These are phyloP conservation scores for Abrus precatorius DNA, from an alignment of 306 rosid species.

Conservation along the genomic window DNA sequence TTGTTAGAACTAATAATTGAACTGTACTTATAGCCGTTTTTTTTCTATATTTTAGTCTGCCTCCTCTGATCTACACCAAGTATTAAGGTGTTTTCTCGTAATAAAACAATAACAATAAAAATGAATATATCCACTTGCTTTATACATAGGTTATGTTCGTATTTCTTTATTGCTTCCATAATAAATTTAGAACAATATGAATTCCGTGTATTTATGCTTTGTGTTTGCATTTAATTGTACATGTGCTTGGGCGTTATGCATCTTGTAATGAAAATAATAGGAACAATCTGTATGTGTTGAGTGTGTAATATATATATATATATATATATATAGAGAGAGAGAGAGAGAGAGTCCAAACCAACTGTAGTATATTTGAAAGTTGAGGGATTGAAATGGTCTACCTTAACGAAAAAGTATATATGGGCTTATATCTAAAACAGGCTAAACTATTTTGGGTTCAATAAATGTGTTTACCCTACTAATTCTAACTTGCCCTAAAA, in stretches of 20 bases:
- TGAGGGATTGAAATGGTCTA: neutral
- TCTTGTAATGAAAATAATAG: slow-evolving; percentile 31
- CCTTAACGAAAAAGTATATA: too few relatives aligned
- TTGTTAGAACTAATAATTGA: too few relatives aligned
- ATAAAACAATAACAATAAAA: neutral
- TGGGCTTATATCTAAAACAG: neutral
- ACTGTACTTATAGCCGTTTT: too few relatives aligned
- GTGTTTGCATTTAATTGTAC: slow-evolving; percentile 53
- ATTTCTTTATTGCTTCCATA: slow-evolving; percentile 3
- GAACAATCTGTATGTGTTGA: slow-evolving; percentile 1
- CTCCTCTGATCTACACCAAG: slow-evolving; percentile 18
- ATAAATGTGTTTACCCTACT: too few relatives aligned
- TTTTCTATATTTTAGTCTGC: neutral
- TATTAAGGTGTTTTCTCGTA: neutral
- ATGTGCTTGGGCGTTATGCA: slow-evolving; percentile 48
- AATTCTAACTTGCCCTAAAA: too few relatives aligned
- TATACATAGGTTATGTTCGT: too few relatives aligned
- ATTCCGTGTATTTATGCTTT: slow-evolving; percentile 22
- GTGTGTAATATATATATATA: too few relatives aligned
- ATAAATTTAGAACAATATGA: slow-evolving; percentile 33
- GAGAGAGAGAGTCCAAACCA: too few relatives aligned
- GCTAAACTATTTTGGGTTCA: neutral
- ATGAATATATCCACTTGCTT: slow-evolving; percentile 26
- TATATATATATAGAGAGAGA: too few relatives aligned
- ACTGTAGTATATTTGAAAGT: neutral